Percentiles rank a stretch among this genome's conserved stretches.
Conservation (phyloP, 495 filamentous ascomycete species). For the Trichoderma virens region DNA sequence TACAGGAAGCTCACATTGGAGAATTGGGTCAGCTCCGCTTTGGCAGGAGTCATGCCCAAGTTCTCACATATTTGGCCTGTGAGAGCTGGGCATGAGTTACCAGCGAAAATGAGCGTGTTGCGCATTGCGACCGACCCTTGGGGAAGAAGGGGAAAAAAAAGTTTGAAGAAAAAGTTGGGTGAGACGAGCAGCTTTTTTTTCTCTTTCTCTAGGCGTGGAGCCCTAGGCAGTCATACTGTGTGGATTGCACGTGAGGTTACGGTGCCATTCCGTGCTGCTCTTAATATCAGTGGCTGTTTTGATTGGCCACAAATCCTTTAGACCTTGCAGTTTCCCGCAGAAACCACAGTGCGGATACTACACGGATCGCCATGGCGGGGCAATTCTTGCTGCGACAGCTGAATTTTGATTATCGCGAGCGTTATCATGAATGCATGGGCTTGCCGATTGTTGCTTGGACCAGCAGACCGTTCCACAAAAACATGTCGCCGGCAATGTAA, state of each 20-base stretch:
- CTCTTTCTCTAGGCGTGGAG: not conserved
- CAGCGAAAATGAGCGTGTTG: slow-evolving; percentile 49
- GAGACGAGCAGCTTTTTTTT: slow-evolving; percentile 13
- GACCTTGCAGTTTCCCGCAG: not conserved
- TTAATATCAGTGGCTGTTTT: not conserved
- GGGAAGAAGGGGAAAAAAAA: slow-evolving; percentile 15
- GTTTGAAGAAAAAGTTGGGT: slow-evolving; percentile 22
- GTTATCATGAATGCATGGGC: not conserved
- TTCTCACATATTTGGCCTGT: slow-evolving; percentile 52
- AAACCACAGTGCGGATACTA: not conserved
- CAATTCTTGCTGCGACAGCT: no score
- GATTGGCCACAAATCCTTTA: not conserved
- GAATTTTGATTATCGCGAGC: not conserved
- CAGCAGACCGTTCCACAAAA: not conserved
- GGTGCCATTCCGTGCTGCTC: not conserved
- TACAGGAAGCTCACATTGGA: slow-evolving; percentile 40
- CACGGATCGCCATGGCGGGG: not conserved
- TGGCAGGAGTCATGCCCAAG: slow-evolving; percentile 48
- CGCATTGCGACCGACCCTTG: slow-evolving; percentile 35
- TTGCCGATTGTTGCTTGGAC: not conserved
- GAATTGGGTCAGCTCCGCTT: slow-evolving; percentile 52
- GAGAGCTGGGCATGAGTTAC: slow-evolving; percentile 48
- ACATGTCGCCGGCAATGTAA: no score
- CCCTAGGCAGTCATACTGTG: not conserved
- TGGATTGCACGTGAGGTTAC: not conserved